phyloP scores from a whole-genome alignment of 2,329 filamentous ascomycete species.

The Sordariomycetes sp. region DNA sequence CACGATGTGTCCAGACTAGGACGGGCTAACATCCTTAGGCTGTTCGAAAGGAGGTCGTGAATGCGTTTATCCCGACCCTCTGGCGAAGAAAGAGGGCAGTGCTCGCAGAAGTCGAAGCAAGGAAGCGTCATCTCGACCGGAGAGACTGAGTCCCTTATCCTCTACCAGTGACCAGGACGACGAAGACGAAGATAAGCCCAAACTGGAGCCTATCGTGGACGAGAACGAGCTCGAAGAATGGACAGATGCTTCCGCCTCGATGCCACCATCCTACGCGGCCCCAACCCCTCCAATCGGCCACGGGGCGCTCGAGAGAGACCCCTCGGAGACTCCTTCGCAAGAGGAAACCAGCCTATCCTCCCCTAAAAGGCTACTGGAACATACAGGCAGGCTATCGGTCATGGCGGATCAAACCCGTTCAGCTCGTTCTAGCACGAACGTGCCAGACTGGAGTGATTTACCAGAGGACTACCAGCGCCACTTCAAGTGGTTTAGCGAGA shows the following conservation, averaged over 20 bases:
- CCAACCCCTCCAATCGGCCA: constrained; percentile 25
- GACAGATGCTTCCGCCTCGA: background rate
- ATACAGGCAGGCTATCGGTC: too few relatives aligned
- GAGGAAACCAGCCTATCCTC: constrained; percentile 44
- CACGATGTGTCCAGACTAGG: too few relatives aligned
- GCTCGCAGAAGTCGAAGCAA: constrained; percentile 7
- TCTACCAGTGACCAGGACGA: constrained; percentile 44
- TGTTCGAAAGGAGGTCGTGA: constrained; percentile 89
- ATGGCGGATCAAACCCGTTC: constrained; percentile 4
- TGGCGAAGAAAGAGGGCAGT: constrained; percentile 15
- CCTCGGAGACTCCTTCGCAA: constrained; percentile 45
- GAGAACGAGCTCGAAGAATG: constrained; percentile 36
- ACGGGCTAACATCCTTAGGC: too few relatives aligned
- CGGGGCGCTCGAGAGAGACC: too few relatives aligned
- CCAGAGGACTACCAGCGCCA: constrained; percentile 68
- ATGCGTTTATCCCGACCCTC: constrained; percentile 77
- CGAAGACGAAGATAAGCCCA: constrained; percentile 29
- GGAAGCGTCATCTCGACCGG: background rate
- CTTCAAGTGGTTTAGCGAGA: constrained; percentile 66
- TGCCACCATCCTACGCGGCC: background rate
- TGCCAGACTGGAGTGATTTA: constrained; percentile 46
- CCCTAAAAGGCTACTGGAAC: too few relatives aligned
- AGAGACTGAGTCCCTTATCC: constrained; percentile 35
- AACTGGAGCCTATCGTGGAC: constrained; percentile 45
- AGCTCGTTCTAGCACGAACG: constrained; percentile 12